Conservation (phyloP, 2,329 filamentous ascomycete genomes). For the Nemania sp. region DNA sequence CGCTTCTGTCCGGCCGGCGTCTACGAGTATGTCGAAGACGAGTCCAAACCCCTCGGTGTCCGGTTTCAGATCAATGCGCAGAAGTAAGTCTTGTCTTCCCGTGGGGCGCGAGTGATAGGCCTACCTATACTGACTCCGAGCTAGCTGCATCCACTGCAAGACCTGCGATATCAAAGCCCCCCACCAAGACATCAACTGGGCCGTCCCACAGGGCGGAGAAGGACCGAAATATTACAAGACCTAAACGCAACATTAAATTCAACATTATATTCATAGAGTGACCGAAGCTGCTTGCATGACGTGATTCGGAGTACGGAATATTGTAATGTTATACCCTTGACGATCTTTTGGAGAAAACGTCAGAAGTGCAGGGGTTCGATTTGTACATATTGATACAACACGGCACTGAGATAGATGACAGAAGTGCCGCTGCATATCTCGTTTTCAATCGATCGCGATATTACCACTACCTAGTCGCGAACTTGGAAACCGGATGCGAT, state of each 20-base stretch:
- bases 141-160: slow-evolving; percentile 97
- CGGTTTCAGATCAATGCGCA: slow-evolving; percentile 97
- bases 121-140: slow-evolving; percentile 35
- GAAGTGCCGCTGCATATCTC: neutral
- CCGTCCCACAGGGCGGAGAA: slow-evolving; percentile 89
- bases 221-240: slow-evolving; percentile 73
- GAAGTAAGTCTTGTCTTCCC: slow-evolving; percentile 70
- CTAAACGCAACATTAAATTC: slow-evolving; percentile 14
- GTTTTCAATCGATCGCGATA: neutral
- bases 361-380: neutral
- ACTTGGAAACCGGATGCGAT: neutral
- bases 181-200: slow-evolving; percentile 96
- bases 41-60: slow-evolving; percentile 82
- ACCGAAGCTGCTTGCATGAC: neutral
- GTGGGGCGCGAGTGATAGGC: neutral
- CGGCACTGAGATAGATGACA: neutral
- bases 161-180: slow-evolving; percentile 99
- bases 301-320: neutral
- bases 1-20: slow-evolving; percentile 96
- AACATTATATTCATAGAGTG: neutral
- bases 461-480: neutral
- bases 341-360: neutral
- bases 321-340: slow-evolving; percentile 18
- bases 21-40: slow-evolving; percentile 97
- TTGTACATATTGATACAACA: slow-evolving; percentile 26